These are phyloP conservation scores for Tinospora cordifolia DNA, from an alignment of 164 flowering plant genomes.

Conservation along the genomic window DNA sequence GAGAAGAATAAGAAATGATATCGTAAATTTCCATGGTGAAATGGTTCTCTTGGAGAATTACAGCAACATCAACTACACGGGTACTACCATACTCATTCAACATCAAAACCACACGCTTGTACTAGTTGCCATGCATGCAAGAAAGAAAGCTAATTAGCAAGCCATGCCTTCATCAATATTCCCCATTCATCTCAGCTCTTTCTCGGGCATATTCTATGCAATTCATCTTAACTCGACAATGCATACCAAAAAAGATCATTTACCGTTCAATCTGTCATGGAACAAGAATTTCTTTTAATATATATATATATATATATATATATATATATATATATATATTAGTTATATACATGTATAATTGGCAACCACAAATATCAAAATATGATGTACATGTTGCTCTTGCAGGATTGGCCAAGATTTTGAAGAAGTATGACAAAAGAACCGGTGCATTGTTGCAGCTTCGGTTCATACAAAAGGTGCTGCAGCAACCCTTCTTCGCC, in stretches of 20 bases:
- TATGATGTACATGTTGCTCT: not conserved
- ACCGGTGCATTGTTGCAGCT: conserved; percentile 59
- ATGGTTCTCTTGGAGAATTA: conserved; percentile 79
- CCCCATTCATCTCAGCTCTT: not conserved
- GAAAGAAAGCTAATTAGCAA: not conserved
- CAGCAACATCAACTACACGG: conserved; percentile 82
- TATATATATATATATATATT: too few species aligned
- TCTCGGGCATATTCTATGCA: not conserved
- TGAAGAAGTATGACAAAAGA: conserved; percentile 87
- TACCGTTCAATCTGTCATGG: not conserved
- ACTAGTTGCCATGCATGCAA: not conserved
- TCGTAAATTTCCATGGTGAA: conserved; percentile 84
- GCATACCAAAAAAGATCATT: not conserved
- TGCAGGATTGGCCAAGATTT: conserved; percentile 73
- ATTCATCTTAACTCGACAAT: not conserved
- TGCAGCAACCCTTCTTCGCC: conserved; percentile 71
- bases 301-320: too few species aligned
- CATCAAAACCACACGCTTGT: not conserved
- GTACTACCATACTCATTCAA: conserved; percentile 20
- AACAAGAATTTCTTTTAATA: not conserved
- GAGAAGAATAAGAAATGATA: conserved; percentile 50
- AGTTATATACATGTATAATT: not conserved
- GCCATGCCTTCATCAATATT: not conserved
- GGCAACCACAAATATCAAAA: not conserved
- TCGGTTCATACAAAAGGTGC: conserved; percentile 63